Base-by-base conservation (phyloP, 495 filamentous ascomycete species). In the Aspergillus wentii region DNA sequence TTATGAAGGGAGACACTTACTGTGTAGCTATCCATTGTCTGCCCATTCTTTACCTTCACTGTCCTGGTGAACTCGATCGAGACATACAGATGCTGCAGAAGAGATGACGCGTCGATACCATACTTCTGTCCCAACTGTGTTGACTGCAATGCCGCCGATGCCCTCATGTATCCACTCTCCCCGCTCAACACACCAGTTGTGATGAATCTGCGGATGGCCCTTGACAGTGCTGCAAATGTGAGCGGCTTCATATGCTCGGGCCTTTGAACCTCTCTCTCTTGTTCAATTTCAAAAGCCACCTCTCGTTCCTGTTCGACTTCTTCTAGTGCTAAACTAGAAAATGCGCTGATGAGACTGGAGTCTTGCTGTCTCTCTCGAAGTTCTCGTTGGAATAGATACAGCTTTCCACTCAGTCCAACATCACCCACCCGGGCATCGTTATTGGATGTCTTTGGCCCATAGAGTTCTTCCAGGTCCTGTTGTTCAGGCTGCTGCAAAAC, bases 261-360 rank as follows among this genome's bases (percentile, higher is more conserved):
- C 14, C 18, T 10, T 31, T 34, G 20, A 11, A 71, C 46, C 28
- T 74, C 66, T 13, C 72, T 63, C 10, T 75, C 68, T 17, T 63
- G 49, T 40, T 79, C 69, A n/a, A 72, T 57, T 44, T 75, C 59
- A 14, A 59, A 57, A 10, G 61, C 62, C 1, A 71, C 46, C 29
- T 74, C 66, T n/a, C 72, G 64, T 8, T 75, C 68, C 17, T 63
- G 51, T 39, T 79, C 74, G 1, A 78, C 74, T 32, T 79, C 74
- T 36, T 75, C 58, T 1, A 78, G 41, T 3, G 65, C 68, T 0
- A 64, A 69, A 7, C 44, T 46, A 17, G 65, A 6, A 25, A 10
- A 6, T 25, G 22, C 5, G 22, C 22, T 25, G 22, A 10, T 25
- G 22, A 10, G 10, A 10, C 10, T 5, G 6, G 5, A 10, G 5